Conservation (phyloP, 345 rosid genomes). For the Nephelium lappaceum region DNA sequence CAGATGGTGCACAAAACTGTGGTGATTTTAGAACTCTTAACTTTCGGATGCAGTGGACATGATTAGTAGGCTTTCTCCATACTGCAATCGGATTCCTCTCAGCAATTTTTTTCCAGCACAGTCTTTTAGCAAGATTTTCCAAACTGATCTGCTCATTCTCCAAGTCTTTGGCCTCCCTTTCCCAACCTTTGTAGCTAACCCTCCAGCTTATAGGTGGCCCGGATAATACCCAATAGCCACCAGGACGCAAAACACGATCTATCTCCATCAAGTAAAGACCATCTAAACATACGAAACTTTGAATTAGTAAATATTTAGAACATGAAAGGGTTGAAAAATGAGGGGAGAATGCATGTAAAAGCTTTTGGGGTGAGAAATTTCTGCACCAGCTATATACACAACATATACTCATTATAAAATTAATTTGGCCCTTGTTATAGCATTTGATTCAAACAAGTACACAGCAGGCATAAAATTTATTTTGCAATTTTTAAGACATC, state of each 20-base stretch:
- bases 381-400: background rate
- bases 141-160: slow-evolving; percentile 50
- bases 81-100: slow-evolving; percentile 57
- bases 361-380: background rate
- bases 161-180: slow-evolving; percentile 42
- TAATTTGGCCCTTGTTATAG: background rate
- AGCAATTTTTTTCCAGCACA: slow-evolving; percentile 73
- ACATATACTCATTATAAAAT: background rate
- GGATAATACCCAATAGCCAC: slow-evolving; percentile 69
- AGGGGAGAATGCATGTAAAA: background rate
- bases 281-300: slow-evolving; percentile 35
- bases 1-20: slow-evolving; percentile 37
- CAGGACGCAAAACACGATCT: slow-evolving; percentile 69
- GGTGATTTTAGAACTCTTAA: slow-evolving; percentile 41
- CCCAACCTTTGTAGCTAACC: slow-evolving; percentile 46
- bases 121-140: slow-evolving; percentile 51
- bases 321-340: background rate
- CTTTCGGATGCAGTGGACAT: slow-evolving; percentile 48
- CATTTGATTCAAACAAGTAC: background rate
- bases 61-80: slow-evolving; percentile 73
- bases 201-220: slow-evolving; percentile 72
- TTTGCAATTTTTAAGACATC: background rate
- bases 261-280: slow-evolving; percentile 74
- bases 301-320: background rate
- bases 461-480: background rate